phyloP scores from a whole-genome alignment of 345 rosid species.

The Syzygium oleosum region DNA sequence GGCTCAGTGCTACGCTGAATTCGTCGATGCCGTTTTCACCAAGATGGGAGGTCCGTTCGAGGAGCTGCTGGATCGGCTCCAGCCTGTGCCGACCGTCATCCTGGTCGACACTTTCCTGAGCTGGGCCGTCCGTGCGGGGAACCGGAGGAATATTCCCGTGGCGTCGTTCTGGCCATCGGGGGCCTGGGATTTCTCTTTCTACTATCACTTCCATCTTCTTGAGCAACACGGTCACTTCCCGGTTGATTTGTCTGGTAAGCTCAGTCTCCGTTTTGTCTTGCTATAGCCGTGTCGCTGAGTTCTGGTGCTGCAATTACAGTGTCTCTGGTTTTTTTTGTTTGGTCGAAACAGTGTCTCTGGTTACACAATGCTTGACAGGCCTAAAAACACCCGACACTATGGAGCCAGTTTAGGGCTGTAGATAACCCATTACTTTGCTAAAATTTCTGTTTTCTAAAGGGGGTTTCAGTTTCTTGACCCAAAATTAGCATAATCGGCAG shows the following conservation, averaged over 20 bases:
- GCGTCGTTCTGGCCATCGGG: constrained; percentile 39
- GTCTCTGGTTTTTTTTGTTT: not conserved
- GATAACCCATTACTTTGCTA: not conserved
- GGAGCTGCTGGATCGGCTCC: constrained; percentile 17
- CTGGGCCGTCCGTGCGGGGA: constrained; percentile 28
- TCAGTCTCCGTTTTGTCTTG: not conserved
- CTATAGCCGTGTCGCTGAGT: not conserved
- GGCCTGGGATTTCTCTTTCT: constrained; percentile 21
- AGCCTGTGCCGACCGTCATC: constrained; percentile 8
- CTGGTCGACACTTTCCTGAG: constrained; percentile 21
- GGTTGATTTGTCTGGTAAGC: constrained; percentile 11
- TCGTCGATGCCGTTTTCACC: constrained; percentile 10
- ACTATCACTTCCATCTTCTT: constrained; percentile 16
- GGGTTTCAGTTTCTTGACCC: not conserved
- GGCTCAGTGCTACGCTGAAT: constrained; percentile 1
- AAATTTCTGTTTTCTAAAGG: not conserved
- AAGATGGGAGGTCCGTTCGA: constrained; percentile 17
- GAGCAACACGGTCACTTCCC: constrained; percentile 14
- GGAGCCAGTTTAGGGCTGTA: not conserved
- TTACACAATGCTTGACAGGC: not conserved
- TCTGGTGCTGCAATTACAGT: not conserved
- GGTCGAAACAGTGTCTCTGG: not conserved
- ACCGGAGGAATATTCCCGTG: constrained; percentile 37
- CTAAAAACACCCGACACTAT: not conserved
- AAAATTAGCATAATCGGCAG: not conserved